phyloP scores from a whole-genome alignment of 495 filamentous ascomycete species.

The Podospora tetraspora region DNA sequence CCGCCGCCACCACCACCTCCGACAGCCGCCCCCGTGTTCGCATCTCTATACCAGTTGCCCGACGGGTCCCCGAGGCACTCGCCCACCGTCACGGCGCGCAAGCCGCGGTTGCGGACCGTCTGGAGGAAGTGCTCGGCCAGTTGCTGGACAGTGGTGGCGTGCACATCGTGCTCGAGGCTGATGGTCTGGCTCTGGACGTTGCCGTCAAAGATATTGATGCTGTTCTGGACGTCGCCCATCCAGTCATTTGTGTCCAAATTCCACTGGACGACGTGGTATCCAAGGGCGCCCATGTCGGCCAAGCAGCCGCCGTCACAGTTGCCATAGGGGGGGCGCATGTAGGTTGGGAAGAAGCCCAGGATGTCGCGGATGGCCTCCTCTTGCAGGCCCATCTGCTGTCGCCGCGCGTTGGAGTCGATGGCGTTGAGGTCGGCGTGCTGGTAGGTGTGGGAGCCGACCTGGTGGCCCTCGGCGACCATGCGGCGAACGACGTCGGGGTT shows the following conservation, averaged over 20 bases:
- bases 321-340: constrained; percentile 37
- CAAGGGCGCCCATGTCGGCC: constrained; percentile 21
- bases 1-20: not conserved
- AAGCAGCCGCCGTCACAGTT: constrained; percentile 22
- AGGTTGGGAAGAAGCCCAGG: constrained; percentile 30
- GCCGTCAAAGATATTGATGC: constrained; percentile 11
- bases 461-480: constrained; percentile 17
- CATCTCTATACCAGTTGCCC: constrained; percentile 50
- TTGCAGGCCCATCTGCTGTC: constrained; percentile 21
- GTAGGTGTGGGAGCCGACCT: constrained; percentile 27
- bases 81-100: constrained; percentile 44
- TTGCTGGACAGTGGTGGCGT: constrained; percentile 24
- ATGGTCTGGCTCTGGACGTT: constrained; percentile 1
- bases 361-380: constrained; percentile 24
- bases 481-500: constrained; percentile 12
- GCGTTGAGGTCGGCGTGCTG: constrained; percentile 27
- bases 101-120: constrained; percentile 12
- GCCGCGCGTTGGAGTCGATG: constrained; percentile 5
- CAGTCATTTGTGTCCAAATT: too few species aligned
- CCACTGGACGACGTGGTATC: constrained; percentile 31
- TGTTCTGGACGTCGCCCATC: too few species aligned
- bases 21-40: not conserved
- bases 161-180: constrained; percentile 28
- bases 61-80: constrained; percentile 52
- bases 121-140: constrained; percentile 26